These are phyloP conservation scores for Daldinia vernicosa DNA, from an alignment of 495 filamentous ascomycete genomes.

Conservation along the genomic window DNA sequence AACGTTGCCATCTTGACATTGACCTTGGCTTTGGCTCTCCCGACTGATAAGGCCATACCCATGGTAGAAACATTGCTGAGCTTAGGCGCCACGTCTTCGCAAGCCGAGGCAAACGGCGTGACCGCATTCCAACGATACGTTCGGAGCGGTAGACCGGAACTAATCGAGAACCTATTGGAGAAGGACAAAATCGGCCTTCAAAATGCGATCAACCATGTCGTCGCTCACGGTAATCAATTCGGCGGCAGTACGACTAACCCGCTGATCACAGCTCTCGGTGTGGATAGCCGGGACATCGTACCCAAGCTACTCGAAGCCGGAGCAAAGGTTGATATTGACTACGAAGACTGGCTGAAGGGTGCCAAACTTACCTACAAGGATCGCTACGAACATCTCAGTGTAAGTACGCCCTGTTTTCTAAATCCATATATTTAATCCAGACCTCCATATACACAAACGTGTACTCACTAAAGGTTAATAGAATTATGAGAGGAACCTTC, in stretches of 20 bases:
- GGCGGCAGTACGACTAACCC: conserved; percentile 49
- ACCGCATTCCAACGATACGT: conserved; percentile 69
- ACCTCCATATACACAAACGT: no score
- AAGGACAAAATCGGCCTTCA: conserved; percentile 68
- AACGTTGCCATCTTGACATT: conserved; percentile 69
- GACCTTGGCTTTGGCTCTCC: conserved; percentile 66
- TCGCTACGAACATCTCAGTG: conserved; percentile 18
- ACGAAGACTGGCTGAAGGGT: conserved; percentile 56
- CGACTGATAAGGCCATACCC: conserved; percentile 63
- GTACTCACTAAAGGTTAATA: conserved; percentile 46
- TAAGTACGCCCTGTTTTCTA: conserved; percentile 26
- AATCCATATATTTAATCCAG: neutral
- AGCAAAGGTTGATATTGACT: conserved; percentile 52
- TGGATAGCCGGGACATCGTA: conserved; percentile 48
- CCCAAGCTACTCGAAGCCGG: conserved; percentile 54
- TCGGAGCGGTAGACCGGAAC: conserved; percentile 54
- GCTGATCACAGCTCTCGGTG: conserved; percentile 47
- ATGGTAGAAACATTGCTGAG: conserved; percentile 71
- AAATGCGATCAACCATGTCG: conserved; percentile 70
- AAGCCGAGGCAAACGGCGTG: conserved; percentile 67
- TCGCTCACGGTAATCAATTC: conserved; percentile 42
- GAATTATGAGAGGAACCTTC: conserved; percentile 55
- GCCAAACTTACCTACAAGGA: conserved; percentile 45
- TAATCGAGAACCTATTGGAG: conserved; percentile 64
- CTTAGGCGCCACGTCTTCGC: conserved; percentile 75